Conservation (phyloP, 495 filamentous ascomycete genomes). For the Penicillium goetzii region DNA sequence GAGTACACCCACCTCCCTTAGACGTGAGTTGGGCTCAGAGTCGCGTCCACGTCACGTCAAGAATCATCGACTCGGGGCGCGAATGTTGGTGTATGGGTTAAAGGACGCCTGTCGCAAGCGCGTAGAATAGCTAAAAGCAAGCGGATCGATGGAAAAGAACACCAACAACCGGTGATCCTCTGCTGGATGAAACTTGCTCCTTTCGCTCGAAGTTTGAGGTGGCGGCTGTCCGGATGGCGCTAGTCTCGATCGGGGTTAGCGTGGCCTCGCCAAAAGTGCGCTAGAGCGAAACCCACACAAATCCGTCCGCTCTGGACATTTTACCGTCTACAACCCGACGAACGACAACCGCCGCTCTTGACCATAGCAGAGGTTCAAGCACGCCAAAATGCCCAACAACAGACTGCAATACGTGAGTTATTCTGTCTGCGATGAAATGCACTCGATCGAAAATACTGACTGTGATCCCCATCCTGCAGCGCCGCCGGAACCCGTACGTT, state of each 20-base stretch:
- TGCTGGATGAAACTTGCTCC: conserved; percentile 43
- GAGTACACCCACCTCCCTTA: conserved; percentile 34
- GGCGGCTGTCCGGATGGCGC: conserved; percentile 40
- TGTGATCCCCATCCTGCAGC: conserved; percentile 48
- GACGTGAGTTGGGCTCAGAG: conserved; percentile 36
- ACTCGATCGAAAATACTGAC: conserved; percentile 29
- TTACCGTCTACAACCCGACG: conserved; percentile 51
- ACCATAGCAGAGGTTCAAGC: conserved; percentile 50
- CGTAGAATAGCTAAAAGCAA: conserved; percentile 17
- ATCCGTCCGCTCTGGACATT: conserved; percentile 46
- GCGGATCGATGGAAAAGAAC: conserved; percentile 50
- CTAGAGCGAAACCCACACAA: conserved; percentile 61
- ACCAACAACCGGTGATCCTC: conserved; percentile 61
- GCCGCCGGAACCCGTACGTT: conserved; percentile 90
- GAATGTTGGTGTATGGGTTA: conserved; percentile 9
- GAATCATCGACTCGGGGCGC: conserved; percentile 30
- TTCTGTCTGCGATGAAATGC: conserved; percentile 7
- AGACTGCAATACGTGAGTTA: conserved; percentile 75
- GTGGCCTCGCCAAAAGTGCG: conserved; percentile 52
- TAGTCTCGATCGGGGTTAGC: conserved; percentile 42
- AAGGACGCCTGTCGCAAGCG: neutral
- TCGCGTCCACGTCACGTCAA: conserved; percentile 49
- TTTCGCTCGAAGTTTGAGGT: conserved; percentile 43
- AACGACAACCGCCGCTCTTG: conserved; percentile 60
- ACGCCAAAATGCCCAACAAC: conserved; percentile 67